Evolutionary conservation across 805 yeast genomes (phyloP).

Genomic region (Lipomyces orientalis): DNA sequence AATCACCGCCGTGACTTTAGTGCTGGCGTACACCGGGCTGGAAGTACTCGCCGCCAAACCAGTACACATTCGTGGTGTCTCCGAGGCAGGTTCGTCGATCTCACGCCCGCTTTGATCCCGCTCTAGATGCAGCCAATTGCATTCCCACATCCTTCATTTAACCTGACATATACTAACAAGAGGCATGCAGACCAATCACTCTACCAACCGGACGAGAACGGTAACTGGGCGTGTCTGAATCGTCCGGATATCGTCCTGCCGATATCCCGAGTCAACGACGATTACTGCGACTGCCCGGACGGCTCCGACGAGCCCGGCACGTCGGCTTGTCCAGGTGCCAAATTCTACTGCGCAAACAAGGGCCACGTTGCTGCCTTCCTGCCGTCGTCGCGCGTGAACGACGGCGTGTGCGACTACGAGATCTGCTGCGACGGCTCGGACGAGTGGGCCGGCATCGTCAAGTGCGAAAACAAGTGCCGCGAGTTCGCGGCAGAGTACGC

Average conservation of each 20-base stretch:
- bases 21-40: neutral
- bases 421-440: constrained; percentile 95
- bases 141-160: neutral
- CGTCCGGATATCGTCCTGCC: constrained; percentile 70
- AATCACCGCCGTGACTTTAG: neutral
- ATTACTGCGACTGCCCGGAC: constrained; percentile 95
- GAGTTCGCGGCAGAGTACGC: constrained; percentile 54
- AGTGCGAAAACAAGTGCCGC: constrained; percentile 63
- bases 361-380: constrained; percentile 70
- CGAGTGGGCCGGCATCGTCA: constrained; percentile 56
- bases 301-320: constrained; percentile 98
- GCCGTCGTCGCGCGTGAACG: constrained; percentile 73
- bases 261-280: constrained; percentile 75
- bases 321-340: constrained; percentile 66
- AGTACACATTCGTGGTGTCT: constrained; percentile 15
- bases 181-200: constrained; percentile 17
- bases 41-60: constrained; percentile 11
- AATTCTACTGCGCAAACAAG: constrained; percentile 76
- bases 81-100: constrained; percentile 11
- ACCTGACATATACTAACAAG: neutral
- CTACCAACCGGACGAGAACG: constrained; percentile 59
- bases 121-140: constrained; percentile 7
- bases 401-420: constrained; percentile 90
- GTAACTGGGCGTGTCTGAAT: constrained; percentile 71
- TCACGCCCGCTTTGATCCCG: neutral